Base-by-base conservation (phyloP, 1,139 yeast species). In the Pichia sp. region DNA sequence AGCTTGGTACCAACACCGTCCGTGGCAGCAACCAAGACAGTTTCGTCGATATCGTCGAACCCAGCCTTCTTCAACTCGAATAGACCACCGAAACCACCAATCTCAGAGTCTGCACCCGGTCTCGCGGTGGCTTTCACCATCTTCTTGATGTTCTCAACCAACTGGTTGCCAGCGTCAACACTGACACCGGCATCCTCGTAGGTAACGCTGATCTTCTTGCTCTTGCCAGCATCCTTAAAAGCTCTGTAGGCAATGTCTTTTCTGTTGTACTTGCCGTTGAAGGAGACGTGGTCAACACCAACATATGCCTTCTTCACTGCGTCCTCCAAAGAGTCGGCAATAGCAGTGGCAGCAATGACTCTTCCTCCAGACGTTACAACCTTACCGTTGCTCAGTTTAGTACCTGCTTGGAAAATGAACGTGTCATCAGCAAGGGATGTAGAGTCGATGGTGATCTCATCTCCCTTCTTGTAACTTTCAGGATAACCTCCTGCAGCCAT, bases 1-100 rank as follows among this genome's bases (percentile, higher is more conserved):
- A 95, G 82, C 74, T 95, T 95, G 61, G 99, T 93, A 62, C 99
- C 99, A 58, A 95, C 98, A 73, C 99, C 99, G 73, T 95, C 99
- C 49, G 99, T 95, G 55, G 99, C 98, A 59, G 95, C 97, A 50
- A 95, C 98, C 58, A 95, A 76, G 55, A 95, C 74, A 11, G 97
- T 89, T 54, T 86, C 85, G 59, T 78, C 81, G 32, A 81, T 74
- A 59, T 84, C 82, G 56, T 75, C 73, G 72, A 85, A 95, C 10
- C 98, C 98, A 49, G 96, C 95, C 53, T 85, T 84, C 65, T 85
- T 82, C 65, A 95, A 78, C 70, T 95, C 99, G 64, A 95, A 95
- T 48, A 92, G 75, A 61, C 99, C 99, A 61, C 99, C 99, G 67
- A 95, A 95, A 4, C 99, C 99, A 68, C 99, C 99, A 64, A 95